A percentile compares a stretch with the other conserved stretches of the same genome.
phyloP scores from a whole-genome alignment of 495 filamentous ascomycete genomes.

The Podospora appendiculata region DNA sequence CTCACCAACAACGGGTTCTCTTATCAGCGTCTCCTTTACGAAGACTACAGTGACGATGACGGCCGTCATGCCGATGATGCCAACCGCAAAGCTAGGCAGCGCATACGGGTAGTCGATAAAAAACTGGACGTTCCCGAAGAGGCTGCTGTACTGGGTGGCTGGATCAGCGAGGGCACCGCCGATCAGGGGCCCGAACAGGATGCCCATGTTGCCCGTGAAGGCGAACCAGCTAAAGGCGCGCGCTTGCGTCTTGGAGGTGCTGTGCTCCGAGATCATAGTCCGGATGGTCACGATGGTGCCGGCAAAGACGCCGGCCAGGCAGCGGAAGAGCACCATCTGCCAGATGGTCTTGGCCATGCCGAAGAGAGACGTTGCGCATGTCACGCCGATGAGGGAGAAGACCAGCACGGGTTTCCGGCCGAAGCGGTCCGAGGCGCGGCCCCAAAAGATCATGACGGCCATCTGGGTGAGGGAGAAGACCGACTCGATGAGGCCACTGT shows the following conservation, averaged over 20 bases:
- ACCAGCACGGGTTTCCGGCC: conserved; percentile 64
- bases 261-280: conserved; percentile 64
- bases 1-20: conserved; percentile 8
- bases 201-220: conserved; percentile 60
- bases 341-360: conserved; percentile 51
- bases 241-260: conserved; percentile 57
- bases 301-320: conserved; percentile 58
- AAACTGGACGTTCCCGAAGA: conserved; percentile 48
- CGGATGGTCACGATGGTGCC: conserved; percentile 63
- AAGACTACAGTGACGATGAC: conserved; percentile 41
- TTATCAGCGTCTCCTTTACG: conserved; percentile 47
- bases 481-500: conserved; percentile 65
- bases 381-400: conserved; percentile 51
- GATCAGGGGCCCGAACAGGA: conserved; percentile 58
- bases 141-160: conserved; percentile 43
- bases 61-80: conserved; percentile 39
- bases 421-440: conserved; percentile 53
- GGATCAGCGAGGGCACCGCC: conserved; percentile 58
- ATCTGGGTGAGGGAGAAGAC: conserved; percentile 63
- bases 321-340: conserved; percentile 62
- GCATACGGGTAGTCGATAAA: conserved; percentile 58
- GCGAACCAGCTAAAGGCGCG: conserved; percentile 65
- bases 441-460: conserved; percentile 50
- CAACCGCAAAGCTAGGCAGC: conserved; percentile 49
- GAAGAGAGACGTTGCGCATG: conserved; percentile 50